A percentile compares a stretch with the other conserved stretches of the same genome.
phyloP scores from a whole-genome alignment of 257 asterid species.

The Solanum chaucha region DNA sequence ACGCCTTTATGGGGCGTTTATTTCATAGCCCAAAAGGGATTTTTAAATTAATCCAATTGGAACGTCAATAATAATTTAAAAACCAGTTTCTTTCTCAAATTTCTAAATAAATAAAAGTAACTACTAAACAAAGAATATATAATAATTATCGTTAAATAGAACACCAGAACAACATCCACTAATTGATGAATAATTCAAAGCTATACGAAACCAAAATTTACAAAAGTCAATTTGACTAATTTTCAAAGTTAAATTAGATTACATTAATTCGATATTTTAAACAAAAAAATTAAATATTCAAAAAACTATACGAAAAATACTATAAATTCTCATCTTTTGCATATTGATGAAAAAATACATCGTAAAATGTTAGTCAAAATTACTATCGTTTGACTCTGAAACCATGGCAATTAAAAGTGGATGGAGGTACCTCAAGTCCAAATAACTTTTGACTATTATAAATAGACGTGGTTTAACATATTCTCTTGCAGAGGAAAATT shows the following conservation, averaged over 20 bases:
- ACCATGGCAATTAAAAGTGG: not conserved
- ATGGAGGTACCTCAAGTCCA: not conserved
- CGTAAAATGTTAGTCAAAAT: fast-evolving
- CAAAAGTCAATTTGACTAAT: too few relatives aligned
- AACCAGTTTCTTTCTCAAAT: not conserved
- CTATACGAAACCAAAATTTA: too few relatives aligned
- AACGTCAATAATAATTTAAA: not conserved
- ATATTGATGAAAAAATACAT: too few relatives aligned
- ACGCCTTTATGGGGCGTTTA: not conserved
- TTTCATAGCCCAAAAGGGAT: not conserved
- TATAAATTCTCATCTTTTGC: too few relatives aligned
- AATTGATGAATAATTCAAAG: not conserved
- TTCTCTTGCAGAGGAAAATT: not conserved
- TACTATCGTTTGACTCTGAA: not conserved
- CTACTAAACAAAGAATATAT: not conserved
- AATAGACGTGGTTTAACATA: not conserved
- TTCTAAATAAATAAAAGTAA: not conserved
- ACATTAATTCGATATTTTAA: too few relatives aligned
- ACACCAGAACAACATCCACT: not conserved
- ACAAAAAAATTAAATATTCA: too few relatives aligned
- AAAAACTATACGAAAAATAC: too few relatives aligned
- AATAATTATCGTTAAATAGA: too few relatives aligned
- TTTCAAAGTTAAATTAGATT: too few relatives aligned
- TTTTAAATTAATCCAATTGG: not conserved
- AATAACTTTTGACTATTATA: not conserved